These are phyloP conservation scores for Annona cherimola DNA, from an alignment of 164 flowering plant species.

Conservation along the genomic window DNA sequence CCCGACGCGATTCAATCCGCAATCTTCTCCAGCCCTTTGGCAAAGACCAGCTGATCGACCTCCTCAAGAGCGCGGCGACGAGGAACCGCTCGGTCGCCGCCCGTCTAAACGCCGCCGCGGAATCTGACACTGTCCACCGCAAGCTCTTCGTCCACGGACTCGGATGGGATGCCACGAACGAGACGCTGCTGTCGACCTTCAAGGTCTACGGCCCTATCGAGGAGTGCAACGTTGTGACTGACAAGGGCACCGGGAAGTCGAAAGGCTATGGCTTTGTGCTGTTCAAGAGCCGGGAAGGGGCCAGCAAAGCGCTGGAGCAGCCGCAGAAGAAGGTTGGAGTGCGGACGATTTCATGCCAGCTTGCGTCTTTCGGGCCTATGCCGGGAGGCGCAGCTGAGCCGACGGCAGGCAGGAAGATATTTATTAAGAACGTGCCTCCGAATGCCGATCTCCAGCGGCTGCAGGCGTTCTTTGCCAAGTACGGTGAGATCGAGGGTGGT, in stretches of 20 bases:
- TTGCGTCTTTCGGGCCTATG: slow-evolving; percentile 32
- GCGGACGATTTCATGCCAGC: slow-evolving; percentile 38
- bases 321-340: slow-evolving; percentile 48
- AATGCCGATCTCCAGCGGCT: slow-evolving; percentile 26
- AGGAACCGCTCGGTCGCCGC: slow-evolving; percentile 16
- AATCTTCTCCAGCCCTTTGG: slow-evolving; percentile 34
- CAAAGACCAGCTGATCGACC: slow-evolving; percentile 35
- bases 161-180: slow-evolving; percentile 41
- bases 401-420: slow-evolving; percentile 26
- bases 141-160: slow-evolving; percentile 47
- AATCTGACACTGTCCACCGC: slow-evolving; percentile 38
- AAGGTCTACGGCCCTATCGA: slow-evolving; percentile 30
- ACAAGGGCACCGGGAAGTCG: slow-evolving; percentile 32
- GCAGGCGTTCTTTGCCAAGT: slow-evolving; percentile 22
- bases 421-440: slow-evolving; percentile 25
- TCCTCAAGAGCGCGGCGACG: slow-evolving; percentile 27
- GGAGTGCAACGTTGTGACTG: slow-evolving; percentile 33
- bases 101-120: slow-evolving; percentile 14
- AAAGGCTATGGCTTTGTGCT: slow-evolving; percentile 45
- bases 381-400: neutral
- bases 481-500: slow-evolving; percentile 46
- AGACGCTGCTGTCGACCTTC: slow-evolving; percentile 23
- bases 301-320: slow-evolving; percentile 31
- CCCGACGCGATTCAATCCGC: slow-evolving; percentile 19
- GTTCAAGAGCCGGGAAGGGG: slow-evolving; percentile 25